A percentile compares a stretch with the other conserved stretches of the same genome.
These are phyloP conservation scores for Cyclotella baltica DNA, from an alignment of 108 stramenopile genomes.

Conservation along the genomic window DNA sequence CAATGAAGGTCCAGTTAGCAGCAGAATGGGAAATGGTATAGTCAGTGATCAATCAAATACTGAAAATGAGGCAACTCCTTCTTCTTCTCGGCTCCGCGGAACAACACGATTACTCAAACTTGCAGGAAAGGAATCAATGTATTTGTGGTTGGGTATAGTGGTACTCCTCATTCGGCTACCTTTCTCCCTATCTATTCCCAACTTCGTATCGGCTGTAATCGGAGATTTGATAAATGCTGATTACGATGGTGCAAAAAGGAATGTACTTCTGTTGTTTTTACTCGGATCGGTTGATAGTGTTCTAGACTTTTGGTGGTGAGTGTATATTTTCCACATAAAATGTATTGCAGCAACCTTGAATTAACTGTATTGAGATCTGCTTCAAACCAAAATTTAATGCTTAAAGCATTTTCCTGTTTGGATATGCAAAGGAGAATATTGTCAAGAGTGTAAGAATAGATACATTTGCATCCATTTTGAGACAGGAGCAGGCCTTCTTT, in stretches of 20 bases:
- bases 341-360: background rate
- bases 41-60: background rate
- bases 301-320: constrained; percentile 89
- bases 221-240: constrained; percentile 71
- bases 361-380: no score
- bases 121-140: constrained; percentile 75
- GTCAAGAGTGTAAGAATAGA: constrained; percentile 79
- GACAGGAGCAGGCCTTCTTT: constrained; percentile 86
- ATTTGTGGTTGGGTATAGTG: constrained; percentile 81
- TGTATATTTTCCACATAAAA: background rate
- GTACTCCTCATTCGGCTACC: constrained; percentile 88
- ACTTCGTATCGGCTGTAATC: constrained; percentile 85
- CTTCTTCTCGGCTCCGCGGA: constrained; percentile 73
- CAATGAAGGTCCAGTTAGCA: background rate
- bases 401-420: constrained; percentile 80
- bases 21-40: constrained; percentile 5
- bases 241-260: constrained; percentile 67
- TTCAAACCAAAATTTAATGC: background rate
- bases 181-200: constrained; percentile 85
- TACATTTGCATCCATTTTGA: constrained; percentile 72
- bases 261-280: constrained; percentile 82
- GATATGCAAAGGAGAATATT: constrained; percentile 86
- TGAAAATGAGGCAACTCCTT: constrained; percentile 8
- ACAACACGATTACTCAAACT: constrained; percentile 79
- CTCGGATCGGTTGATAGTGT: constrained; percentile 78